Percentiles rank a stretch among this genome's conserved stretches.
Evolutionary conservation across 768 basidiomycete species (phyloP).

Genomic region (Kondoa malvinella): DNA sequence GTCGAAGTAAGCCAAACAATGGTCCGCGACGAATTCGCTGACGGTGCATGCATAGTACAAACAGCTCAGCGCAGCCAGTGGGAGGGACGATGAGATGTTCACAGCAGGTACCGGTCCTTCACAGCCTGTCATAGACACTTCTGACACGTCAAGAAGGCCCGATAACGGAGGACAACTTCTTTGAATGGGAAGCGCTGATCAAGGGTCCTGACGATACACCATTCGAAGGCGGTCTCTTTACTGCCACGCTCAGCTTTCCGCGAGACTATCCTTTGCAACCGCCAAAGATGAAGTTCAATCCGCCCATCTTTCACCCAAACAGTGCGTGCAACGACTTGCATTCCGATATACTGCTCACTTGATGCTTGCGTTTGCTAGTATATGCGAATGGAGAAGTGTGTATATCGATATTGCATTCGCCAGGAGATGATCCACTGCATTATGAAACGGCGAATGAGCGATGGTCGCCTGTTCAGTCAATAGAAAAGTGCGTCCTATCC

Average conservation of each 20-base stretch:
- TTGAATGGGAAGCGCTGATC: conserved; percentile 99
- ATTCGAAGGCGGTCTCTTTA: conserved; percentile 77
- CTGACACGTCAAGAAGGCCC: conserved; percentile 17
- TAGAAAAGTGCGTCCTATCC: conserved; percentile 66
- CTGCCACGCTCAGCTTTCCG: conserved; percentile 68
- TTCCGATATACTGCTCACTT: neutral
- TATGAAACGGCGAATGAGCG: conserved; percentile 91
- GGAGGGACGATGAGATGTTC: conserved; percentile 52
- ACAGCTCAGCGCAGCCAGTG: conserved; percentile 31
- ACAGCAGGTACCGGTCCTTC: conserved; percentile 52
- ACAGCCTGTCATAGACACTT: neutral
- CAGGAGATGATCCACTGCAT: conserved; percentile 45
- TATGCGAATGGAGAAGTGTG: conserved; percentile 94
- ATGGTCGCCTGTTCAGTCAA: conserved; percentile 97
- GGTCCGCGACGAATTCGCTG: conserved; percentile 45
- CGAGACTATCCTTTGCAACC: conserved; percentile 87
- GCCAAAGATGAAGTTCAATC: conserved; percentile 99
- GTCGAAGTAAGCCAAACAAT: conserved; percentile 41
- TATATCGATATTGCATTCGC: conserved; percentile 89
- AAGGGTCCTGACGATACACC: conserved; percentile 31
- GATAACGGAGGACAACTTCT: conserved; percentile 62
- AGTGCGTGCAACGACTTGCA: conserved; percentile 41
- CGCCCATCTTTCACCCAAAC: conserved; percentile 92
- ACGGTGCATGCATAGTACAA: conserved; percentile 49
- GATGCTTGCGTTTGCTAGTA: conserved; percentile 39